A percentile compares a stretch with the other conserved stretches of the same genome.
Evolutionary conservation across 345 rosid species (phyloP).

Genomic region (Melastoma malabathricum): DNA sequence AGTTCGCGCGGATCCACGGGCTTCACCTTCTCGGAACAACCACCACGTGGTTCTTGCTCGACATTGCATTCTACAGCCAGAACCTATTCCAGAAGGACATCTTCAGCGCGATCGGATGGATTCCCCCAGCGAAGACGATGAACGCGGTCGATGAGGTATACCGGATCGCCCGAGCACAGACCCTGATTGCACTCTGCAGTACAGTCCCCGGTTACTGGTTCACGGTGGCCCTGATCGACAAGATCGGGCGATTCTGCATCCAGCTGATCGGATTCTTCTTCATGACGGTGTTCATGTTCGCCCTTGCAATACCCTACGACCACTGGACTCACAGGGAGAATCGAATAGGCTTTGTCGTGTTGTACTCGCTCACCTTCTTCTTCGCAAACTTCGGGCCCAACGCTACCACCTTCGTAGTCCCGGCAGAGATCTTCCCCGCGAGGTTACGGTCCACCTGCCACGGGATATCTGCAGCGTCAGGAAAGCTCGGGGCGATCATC

Average conservation of each 20-base stretch:
- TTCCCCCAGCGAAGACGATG: constrained; percentile 65
- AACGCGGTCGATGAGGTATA: constrained; percentile 66
- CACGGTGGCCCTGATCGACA: constrained; percentile 54
- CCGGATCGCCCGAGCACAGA: constrained; percentile 70
- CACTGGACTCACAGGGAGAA: constrained; percentile 70
- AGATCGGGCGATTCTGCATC: constrained; percentile 58
- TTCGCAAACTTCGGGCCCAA: constrained; percentile 88
- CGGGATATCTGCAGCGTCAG: constrained; percentile 77
- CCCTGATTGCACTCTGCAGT: constrained; percentile 65
- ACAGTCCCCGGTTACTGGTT: constrained; percentile 89
- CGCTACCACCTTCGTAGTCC: constrained; percentile 75
- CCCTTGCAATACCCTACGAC: constrained; percentile 68
- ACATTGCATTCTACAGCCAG: constrained; percentile 70
- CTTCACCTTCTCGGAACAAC: constrained; percentile 80
- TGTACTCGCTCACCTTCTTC: constrained; percentile 75
- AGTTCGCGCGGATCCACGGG: constrained; percentile 53
- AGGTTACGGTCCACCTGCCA: constrained; percentile 84
- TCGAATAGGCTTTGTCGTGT: constrained; percentile 53
- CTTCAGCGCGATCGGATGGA: constrained; percentile 77
- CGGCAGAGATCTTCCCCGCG: constrained; percentile 86
- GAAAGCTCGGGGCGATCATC: constrained; percentile 80
- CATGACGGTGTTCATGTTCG: constrained; percentile 90
- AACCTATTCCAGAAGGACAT: constrained; percentile 81
- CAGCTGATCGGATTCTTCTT: constrained; percentile 85
- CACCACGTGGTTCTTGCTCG: constrained; percentile 74